These are phyloP conservation scores for Macrolepiota fuliginosa DNA, from an alignment of 768 basidiomycete species.

Conservation along the genomic window DNA sequence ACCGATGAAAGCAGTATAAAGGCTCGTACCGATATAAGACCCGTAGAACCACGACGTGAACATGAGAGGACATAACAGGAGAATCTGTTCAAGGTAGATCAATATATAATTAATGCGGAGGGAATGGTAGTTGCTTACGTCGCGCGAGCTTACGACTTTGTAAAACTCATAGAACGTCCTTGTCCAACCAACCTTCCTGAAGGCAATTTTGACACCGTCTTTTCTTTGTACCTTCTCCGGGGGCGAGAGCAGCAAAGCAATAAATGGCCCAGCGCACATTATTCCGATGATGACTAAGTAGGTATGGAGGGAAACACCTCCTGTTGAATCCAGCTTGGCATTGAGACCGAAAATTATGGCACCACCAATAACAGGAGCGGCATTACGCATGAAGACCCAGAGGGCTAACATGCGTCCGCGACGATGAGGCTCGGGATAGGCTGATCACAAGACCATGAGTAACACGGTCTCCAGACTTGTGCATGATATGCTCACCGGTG, in stretches of 20 bases:
- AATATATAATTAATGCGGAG: not conserved
- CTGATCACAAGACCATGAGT: slow-evolving; percentile 12
- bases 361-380: slow-evolving; percentile 32
- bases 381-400: slow-evolving; percentile 32
- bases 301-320: slow-evolving; percentile 30
- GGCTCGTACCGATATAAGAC: slow-evolving; percentile 23
- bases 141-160: slow-evolving; percentile 23
- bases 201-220: slow-evolving; percentile 27
- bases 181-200: slow-evolving; percentile 26
- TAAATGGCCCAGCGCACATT: slow-evolving; percentile 33
- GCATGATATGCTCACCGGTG: slow-evolving; percentile 20
- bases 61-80: slow-evolving; percentile 29
- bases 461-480: not conserved
- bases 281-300: slow-evolving; percentile 33
- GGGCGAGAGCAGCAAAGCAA: slow-evolving; percentile 24
- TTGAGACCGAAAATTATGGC: slow-evolving; percentile 33
- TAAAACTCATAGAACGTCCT: slow-evolving; percentile 26
- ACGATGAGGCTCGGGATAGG: slow-evolving; percentile 31
- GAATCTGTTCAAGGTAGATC: slow-evolving; percentile 18
- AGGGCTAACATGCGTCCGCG: slow-evolving; percentile 31
- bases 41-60: slow-evolving; percentile 34
- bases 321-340: slow-evolving; percentile 23
- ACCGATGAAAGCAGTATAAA: not conserved
- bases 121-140: slow-evolving; percentile 17
- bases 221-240: slow-evolving; percentile 29